phyloP scores from a whole-genome alignment of 805 yeast species.

The Saccharomycopsis olivae region DNA sequence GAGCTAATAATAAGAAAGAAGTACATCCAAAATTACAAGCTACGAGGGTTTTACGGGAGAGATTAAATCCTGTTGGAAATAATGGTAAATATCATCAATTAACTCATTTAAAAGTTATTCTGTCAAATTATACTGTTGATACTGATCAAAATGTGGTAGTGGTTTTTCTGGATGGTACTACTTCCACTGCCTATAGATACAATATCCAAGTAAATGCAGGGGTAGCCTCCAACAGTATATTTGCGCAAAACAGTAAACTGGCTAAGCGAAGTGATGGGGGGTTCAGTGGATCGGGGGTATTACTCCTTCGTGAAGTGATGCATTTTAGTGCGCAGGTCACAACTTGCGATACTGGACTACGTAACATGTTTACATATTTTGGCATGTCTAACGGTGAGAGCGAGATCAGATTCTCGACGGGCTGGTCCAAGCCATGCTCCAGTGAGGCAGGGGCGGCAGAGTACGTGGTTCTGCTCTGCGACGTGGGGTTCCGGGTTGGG shows the following conservation, averaged over 20 bases:
- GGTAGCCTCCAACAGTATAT: too few relatives aligned
- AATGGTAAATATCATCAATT: conserved; percentile 20
- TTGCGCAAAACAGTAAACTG: neutral
- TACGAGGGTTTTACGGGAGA: conserved; percentile 24
- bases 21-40: conserved; percentile 34
- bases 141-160: conserved; percentile 35
- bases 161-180: too few relatives aligned
- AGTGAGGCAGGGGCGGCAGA: conserved; percentile 17
- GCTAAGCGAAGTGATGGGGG: too few relatives aligned
- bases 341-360: conserved; percentile 25
- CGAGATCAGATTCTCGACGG: conserved; percentile 34
- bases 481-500: conserved; percentile 41
- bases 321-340: neutral
- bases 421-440: conserved; percentile 21
- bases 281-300: too few relatives aligned
- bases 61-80: conserved; percentile 7
- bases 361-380: conserved; percentile 32
- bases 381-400: conserved; percentile 34
- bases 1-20: conserved; percentile 32
- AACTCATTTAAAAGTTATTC: conserved; percentile 30
- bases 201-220: neutral
- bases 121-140: conserved; percentile 30
- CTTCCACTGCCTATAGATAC: neutral
- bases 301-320: too few relatives aligned
- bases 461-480: conserved; percentile 35